Evolutionary conservation across 2,329 filamentous ascomycete species (phyloP), one percentile per base, ranked within the genome.

Genomic region (Beauveria australis): DNA sequence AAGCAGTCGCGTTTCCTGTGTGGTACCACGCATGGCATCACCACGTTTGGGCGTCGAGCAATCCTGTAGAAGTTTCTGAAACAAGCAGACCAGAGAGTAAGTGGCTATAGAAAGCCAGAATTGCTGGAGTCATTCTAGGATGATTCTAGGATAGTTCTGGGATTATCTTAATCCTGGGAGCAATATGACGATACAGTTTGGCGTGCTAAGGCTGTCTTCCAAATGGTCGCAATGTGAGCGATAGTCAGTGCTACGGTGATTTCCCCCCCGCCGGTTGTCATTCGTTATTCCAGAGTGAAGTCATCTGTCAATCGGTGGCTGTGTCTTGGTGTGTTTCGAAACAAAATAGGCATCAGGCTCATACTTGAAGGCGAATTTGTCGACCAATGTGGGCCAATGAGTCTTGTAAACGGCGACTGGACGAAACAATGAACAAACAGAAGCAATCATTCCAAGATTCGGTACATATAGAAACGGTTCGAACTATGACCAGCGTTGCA

Each of bases 11-110:
- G 30, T 12, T 33, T 33, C 30, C 30, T 12, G 30, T 33, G 3
- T 33, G 16, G 16, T 41, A 16, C 40, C 40, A 43, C 18, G 33
- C 5, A 37, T 37, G 41, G 18, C 18, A 43, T 43, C 8, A 43
- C 18, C 41, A 46, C 75, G 73, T 66, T 71, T 80, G 53, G 78
- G 73, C 60, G 67, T 78, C 43, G 52, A 75, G 60, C 78, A 80
- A 70, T 79, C 73, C 3, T 64, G 52, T 24, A n/a, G 22, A 30
- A 37, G 24, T 54, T 41, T 12, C 19, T 19, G 24, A 43, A 14
- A 22, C 18, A 40, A 43, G 24, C 1, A n/a, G 18, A 26, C 41
- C 44, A 24, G 33, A 24, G 19, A 19, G 40, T 18, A 19, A 24
- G 9, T 19, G 24, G 16, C 9, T 4, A 24, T 43, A 9, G 24